phyloP scores from a whole-genome alignment of 2,329 filamentous ascomycete species.

The Fusarium ambrosium region DNA sequence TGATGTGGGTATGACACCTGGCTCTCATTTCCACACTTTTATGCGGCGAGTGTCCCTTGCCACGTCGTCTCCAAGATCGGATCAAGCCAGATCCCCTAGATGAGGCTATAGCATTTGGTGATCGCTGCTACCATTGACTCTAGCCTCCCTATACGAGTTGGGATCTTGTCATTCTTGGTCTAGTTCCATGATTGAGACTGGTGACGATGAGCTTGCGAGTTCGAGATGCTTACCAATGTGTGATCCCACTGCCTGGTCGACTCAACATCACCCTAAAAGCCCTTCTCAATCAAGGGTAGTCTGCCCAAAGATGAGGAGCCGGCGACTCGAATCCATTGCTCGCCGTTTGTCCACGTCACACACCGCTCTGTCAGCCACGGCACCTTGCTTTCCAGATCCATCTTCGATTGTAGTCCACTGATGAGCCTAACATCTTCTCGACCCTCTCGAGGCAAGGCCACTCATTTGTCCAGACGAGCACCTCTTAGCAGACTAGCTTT shows the following conservation, averaged over 20 bases:
- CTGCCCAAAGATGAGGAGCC: not conserved
- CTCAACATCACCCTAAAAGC: not conserved
- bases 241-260: not conserved
- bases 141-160: not conserved
- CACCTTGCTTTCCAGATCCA: not conserved
- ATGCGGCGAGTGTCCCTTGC: not conserved
- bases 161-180: not conserved
- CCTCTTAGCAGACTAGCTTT: not conserved
- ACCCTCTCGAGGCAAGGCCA: not conserved
- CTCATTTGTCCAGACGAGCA: not conserved
- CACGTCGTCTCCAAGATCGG: not conserved
- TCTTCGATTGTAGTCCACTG: not conserved
- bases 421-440: not conserved
- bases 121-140: not conserved
- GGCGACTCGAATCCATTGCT: not conserved
- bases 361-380: not conserved
- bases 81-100: not conserved
- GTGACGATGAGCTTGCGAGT: not conserved
- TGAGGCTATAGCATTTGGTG: constrained; percentile 2
- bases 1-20: not conserved
- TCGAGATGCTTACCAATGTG: not conserved
- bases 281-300: not conserved
- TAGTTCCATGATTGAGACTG: not conserved
- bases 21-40: constrained; percentile 10
- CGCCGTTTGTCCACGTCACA: not conserved